Conservation (phyloP, 257 asterid genomes). For the Nicotiana attenuata region DNA sequence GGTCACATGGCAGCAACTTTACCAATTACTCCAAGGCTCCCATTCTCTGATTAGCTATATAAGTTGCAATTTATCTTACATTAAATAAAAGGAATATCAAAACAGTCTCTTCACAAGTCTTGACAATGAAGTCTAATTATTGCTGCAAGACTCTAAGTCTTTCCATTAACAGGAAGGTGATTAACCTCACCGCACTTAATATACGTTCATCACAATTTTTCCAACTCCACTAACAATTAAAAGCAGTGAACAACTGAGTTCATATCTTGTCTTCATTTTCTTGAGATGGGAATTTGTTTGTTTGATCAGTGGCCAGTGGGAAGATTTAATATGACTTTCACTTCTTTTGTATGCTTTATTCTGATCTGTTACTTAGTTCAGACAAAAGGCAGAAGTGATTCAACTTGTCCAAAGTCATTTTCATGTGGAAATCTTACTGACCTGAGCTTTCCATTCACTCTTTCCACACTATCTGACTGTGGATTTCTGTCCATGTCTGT, state of each 20-base stretch:
- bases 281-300: too few species aligned
- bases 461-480: not conserved
- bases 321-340: not conserved
- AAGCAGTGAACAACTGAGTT: not conserved
- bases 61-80: too few species aligned
- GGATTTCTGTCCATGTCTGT: not conserved
- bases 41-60: too few species aligned
- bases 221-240: not conserved
- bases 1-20: too few species aligned
- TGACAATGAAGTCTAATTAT: not conserved
- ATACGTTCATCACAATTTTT: not conserved
- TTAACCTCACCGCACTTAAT: not conserved
- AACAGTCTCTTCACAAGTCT: not conserved
- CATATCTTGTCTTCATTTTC: too few species aligned
- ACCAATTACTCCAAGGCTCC: too few species aligned
- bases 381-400: not conserved
- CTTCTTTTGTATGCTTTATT: not conserved
- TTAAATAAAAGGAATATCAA: too few species aligned
- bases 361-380: not conserved
- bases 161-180: not conserved
- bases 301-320: too few species aligned
- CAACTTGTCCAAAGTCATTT: not conserved
- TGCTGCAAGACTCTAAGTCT: not conserved
- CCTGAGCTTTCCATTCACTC: not conserved
- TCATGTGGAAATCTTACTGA: not conserved